These are phyloP conservation scores for Cercospora sp. DNA, from an alignment of 2,329 filamentous ascomycete species.

Conservation along the genomic window DNA sequence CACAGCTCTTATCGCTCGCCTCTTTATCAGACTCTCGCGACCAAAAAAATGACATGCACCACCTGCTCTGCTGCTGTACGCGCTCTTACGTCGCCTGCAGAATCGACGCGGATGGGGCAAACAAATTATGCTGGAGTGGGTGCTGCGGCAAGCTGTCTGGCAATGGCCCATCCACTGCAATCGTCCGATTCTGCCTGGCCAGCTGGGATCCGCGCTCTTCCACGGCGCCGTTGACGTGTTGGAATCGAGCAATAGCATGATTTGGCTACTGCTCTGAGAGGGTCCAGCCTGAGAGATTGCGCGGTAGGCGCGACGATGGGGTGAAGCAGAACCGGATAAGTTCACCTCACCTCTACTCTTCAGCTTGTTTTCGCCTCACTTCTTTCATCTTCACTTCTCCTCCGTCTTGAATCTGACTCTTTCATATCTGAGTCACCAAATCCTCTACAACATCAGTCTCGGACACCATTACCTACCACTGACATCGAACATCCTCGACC, in stretches of 20 bases:
- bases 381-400: background rate
- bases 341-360: slow-evolving; percentile 2
- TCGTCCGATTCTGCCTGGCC: background rate
- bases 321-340: slow-evolving; percentile 3
- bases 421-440: background rate
- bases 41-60: slow-evolving; percentile 5
- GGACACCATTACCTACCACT: background rate
- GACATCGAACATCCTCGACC: background rate
- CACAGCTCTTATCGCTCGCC: slow-evolving; percentile 2
- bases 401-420: background rate
- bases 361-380: background rate
- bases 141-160: background rate
- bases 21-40: slow-evolving; percentile 1
- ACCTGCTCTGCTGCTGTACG: background rate
- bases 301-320: slow-evolving; percentile 9
- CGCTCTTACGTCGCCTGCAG: slow-evolving; percentile 6
- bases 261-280: background rate
- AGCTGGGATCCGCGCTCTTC: background rate
- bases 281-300: background rate
- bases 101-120: background rate
- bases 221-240: slow-evolving; percentile 17
- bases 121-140: background rate
- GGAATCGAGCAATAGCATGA: slow-evolving; percentile 13
- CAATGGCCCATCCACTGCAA: background rate
- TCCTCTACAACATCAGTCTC: background rate